These are phyloP conservation scores for Berkeleyomyces basicola DNA, from an alignment of 2,329 filamentous ascomycete genomes.

Conservation along the genomic window DNA sequence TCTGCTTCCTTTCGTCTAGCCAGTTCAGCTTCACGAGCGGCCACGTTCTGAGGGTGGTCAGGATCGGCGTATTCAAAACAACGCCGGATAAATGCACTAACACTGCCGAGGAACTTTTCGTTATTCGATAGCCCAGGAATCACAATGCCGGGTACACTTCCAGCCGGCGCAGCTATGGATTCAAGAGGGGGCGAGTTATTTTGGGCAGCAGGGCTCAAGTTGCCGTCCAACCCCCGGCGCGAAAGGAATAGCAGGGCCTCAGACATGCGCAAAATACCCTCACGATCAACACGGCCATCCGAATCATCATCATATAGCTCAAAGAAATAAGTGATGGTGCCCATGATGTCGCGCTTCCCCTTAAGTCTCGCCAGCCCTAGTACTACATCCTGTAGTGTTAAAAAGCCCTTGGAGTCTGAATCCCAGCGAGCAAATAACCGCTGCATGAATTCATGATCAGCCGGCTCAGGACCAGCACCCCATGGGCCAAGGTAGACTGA, in stretches of 20 bases:
- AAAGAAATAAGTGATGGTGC: slow-evolving; percentile 94
- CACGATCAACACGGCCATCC: slow-evolving; percentile 81
- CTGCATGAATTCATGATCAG: slow-evolving; percentile 88
- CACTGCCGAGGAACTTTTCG: slow-evolving; percentile 78
- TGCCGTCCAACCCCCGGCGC: slow-evolving; percentile 66
- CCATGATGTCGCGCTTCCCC: slow-evolving; percentile 91
- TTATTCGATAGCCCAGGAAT: slow-evolving; percentile 46
- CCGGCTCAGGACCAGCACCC: slow-evolving; percentile 47
- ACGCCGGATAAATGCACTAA: slow-evolving; percentile 85
- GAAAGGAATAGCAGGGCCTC: slow-evolving; percentile 89
- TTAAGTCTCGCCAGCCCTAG: slow-evolving; percentile 82
- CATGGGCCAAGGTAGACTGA: slow-evolving; percentile 30
- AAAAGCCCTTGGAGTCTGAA: slow-evolving; percentile 52
- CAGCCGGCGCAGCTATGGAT: slow-evolving; percentile 16
- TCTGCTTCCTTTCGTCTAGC: slow-evolving; percentile 1
- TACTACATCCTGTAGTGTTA: slow-evolving; percentile 84
- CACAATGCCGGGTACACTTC: slow-evolving; percentile 22
- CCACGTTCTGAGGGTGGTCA: slow-evolving; percentile 52
- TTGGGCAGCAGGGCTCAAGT: slow-evolving; percentile 44
- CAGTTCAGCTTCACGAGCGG: slow-evolving; percentile 18
- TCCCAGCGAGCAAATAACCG: slow-evolving; percentile 84
- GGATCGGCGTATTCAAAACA: slow-evolving; percentile 98
- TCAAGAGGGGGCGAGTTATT: slow-evolving; percentile 18
- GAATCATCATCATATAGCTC: slow-evolving; percentile 88
- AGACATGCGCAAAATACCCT: slow-evolving; percentile 87